phyloP scores from a whole-genome alignment of 139 green algal genomes.

The Volvox reticuliferus region DNA sequence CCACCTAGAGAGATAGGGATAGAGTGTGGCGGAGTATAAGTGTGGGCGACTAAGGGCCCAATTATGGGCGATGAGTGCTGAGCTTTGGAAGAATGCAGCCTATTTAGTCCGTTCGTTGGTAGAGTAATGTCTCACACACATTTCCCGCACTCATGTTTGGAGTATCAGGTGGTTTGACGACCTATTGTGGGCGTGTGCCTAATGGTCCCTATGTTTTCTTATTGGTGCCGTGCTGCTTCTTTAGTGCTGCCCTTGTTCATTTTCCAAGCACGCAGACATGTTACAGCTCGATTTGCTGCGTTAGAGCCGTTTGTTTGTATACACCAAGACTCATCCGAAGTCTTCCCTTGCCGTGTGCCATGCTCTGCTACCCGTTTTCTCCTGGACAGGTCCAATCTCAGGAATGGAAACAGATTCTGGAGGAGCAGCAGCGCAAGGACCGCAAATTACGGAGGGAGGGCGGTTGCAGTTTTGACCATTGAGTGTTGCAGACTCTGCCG shows the following conservation, averaged over 20 bases:
- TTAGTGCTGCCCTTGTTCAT: neutral
- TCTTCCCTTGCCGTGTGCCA: neutral
- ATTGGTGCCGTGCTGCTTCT: neutral
- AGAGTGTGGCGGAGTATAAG: no score
- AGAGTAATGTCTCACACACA: neutral
- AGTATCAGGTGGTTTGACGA: no score
- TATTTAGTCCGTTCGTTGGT: neutral
- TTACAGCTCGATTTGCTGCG: neutral
- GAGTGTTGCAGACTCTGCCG: neutral
- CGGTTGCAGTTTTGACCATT: slow-evolving; percentile 65
- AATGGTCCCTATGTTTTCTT: no score
- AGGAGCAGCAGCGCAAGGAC: slow-evolving; percentile 68
- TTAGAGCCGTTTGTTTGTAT: neutral
- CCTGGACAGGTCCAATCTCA: slow-evolving; percentile 48
- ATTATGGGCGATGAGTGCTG: no score
- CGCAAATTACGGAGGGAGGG: slow-evolving; percentile 57
- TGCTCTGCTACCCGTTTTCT: neutral
- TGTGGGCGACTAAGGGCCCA: neutral
- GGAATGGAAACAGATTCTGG: slow-evolving; percentile 68
- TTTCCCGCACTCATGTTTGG: no score
- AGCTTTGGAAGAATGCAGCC: neutral
- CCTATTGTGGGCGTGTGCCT: neutral
- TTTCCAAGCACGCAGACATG: neutral
- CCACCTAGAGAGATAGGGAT: no score
- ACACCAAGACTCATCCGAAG: neutral